Percentiles rank a stretch among this genome's conserved stretches.
Evolutionary conservation across 306 rosid genomes (phyloP).

Genomic region (Hippophae rhamnoides): DNA sequence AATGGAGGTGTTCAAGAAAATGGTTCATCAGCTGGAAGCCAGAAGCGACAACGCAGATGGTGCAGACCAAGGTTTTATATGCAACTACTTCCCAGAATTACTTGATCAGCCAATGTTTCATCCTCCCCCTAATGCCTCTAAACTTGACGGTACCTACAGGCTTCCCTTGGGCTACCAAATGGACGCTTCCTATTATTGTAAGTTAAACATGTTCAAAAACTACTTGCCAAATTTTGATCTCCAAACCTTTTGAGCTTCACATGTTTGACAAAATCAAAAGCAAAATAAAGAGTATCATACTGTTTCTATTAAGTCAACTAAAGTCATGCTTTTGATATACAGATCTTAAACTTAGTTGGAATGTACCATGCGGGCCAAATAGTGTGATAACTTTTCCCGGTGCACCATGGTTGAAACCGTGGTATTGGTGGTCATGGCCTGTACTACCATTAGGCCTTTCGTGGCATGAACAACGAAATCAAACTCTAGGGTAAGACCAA

Average conservation of each 20-base stretch:
- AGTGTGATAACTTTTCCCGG: slow-evolving; percentile 91
- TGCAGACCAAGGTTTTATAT: slow-evolving; percentile 93
- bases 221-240: no score
- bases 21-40: slow-evolving; percentile 50
- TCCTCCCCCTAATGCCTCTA: slow-evolving; percentile 56
- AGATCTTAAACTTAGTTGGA: slow-evolving; percentile 87
- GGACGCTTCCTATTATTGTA: slow-evolving; percentile 97
- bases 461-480: slow-evolving; percentile 72
- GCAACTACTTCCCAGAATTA: slow-evolving; percentile 77
- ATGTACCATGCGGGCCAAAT: slow-evolving; percentile 94
- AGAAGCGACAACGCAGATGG: slow-evolving; percentile 90
- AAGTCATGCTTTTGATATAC: not conserved
- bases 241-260: no score
- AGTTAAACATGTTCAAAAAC: slow-evolving; percentile 19
- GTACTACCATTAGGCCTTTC: slow-evolving; percentile 81
- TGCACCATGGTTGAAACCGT: slow-evolving; percentile 96
- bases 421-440: slow-evolving; percentile 99
- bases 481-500: slow-evolving; percentile 62
- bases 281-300: not conserved
- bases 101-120: slow-evolving; percentile 76
- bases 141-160: slow-evolving; percentile 73
- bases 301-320: not conserved
- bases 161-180: slow-evolving; percentile 95
- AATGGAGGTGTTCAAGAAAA: slow-evolving; percentile 58
- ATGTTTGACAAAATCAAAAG: not conserved